Evolutionary conservation across 352 stramenopile genomes (phyloP), one percentile per base, ranked within the genome.

Genomic region (Phytophthora cryptogea): DNA sequence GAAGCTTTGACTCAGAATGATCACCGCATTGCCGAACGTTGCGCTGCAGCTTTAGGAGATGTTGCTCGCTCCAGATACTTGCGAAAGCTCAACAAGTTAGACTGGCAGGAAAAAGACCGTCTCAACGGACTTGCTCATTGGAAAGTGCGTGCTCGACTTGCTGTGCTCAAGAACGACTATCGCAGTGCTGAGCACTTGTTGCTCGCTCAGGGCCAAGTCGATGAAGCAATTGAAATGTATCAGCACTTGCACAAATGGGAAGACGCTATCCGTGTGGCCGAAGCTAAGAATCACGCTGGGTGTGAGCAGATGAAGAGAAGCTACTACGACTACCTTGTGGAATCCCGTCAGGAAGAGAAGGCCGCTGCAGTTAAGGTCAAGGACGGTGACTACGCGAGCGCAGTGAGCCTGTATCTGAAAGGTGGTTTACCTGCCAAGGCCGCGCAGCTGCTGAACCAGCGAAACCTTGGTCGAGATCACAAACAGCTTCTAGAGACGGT

Each of bases 181-280:
- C 76, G 84, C 26, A 86, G 81, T 37, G 93, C 94, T 3, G 94
- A 98, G 74, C 83, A 96, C 57, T 83, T 98, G 32, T 64, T 98
- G 37, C 72, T 98, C 14, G 88, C 89, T 0, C 92, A 98, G 57
- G 83, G 83, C 31, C 90, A 97, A 72, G 65, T 97, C 14, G 90
- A 98, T 47, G 94, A 98, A 28, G 90, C 92, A 9, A 97, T 98
- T 47, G 76, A 93, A 30, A 98, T 98, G 92, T 98, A 98, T 67
- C 88, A 98, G 70, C 82, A 95, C 28, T 59, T 98, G 45, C 90
- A 97, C 58, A 92, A 97, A 66, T 98, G 89, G 79, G 92, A 98
- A 68, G 91, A 98, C 47, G 93, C 95, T n/a, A 95, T 98, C 54
- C 80, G 82, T 28, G 83, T 98, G 17, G 94, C 93, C 9, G 89